Conservation (phyloP, 495 filamentous ascomycete genomes). For the Tuber magnatum region DNA sequence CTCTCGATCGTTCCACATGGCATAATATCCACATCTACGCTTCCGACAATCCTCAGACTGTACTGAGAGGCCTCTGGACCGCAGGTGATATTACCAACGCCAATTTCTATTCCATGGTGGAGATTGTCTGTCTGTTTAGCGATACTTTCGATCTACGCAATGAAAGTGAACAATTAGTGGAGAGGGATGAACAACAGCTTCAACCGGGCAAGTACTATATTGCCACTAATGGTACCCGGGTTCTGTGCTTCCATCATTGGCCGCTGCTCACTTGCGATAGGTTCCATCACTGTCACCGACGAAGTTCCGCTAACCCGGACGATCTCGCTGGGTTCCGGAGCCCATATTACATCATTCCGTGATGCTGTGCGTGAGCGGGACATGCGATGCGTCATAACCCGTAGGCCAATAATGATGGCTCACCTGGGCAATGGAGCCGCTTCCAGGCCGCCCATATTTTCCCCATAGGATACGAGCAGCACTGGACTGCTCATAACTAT, state of each 20-base stretch:
- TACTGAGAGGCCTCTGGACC: conserved; percentile 41
- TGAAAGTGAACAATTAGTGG: too few species aligned
- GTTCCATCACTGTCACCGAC: too few species aligned
- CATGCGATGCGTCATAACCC: conserved; percentile 41
- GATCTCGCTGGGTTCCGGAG: conserved; percentile 34
- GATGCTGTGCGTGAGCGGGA: too few species aligned
- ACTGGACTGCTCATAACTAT: conserved; percentile 39
- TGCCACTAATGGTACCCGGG: conserved; percentile 17
- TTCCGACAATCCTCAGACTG: conserved; percentile 34
- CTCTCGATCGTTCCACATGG: conserved; percentile 31
- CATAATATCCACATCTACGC: conserved; percentile 42
- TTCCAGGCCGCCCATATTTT: conserved; percentile 44
- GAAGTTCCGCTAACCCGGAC: conserved; percentile 38
- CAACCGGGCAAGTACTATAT: conserved; percentile 41
- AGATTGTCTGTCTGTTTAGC: too few species aligned
- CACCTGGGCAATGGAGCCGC: conserved; percentile 20
- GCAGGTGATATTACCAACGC: too few species aligned
- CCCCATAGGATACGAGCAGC: conserved; percentile 40
- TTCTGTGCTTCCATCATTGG: too few species aligned
- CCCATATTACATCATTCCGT: conserved; percentile 30
- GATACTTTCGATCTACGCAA: too few species aligned
- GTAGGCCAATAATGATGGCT: conserved; percentile 2
- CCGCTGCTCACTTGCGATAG: too few species aligned
- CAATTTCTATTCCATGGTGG: too few species aligned
- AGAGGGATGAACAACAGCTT: conserved; percentile 37